These are phyloP conservation scores for Penicillium hesseltinei DNA, from an alignment of 2,329 filamentous ascomycete genomes.

Conservation along the genomic window DNA sequence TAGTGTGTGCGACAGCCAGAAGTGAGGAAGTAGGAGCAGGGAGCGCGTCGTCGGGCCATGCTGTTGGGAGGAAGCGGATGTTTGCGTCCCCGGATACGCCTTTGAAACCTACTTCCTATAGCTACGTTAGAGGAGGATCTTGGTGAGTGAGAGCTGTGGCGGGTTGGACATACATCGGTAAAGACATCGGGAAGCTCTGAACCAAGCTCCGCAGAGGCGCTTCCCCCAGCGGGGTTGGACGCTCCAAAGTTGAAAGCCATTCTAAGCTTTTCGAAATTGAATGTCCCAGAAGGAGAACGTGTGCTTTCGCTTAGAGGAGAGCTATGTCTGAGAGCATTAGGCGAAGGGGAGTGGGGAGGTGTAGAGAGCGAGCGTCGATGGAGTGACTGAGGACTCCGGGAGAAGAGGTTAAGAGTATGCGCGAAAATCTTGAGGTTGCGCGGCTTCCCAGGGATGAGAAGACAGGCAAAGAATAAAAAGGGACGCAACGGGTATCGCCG, in stretches of 20 bases:
- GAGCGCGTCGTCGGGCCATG: conserved; percentile 68
- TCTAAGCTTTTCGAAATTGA: conserved; percentile 33
- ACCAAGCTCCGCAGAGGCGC: conserved; percentile 51
- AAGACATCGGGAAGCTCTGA: conserved; percentile 73
- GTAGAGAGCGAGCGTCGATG: conserved; percentile 45
- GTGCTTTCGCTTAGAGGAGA: conserved; percentile 36
- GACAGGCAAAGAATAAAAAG: conserved; percentile 12
- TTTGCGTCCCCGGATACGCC: conserved; percentile 77
- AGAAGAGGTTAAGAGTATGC: conserved; percentile 42
- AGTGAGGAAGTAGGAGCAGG: conserved; percentile 78
- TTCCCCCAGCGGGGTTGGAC: conserved; percentile 44
- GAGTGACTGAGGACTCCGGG: conserved; percentile 44
- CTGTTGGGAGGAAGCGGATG: conserved; percentile 70
- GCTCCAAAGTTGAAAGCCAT: conserved; percentile 65
- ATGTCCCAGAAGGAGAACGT: conserved; percentile 40
- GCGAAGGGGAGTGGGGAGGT: conserved; percentile 33
- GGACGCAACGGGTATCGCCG: conserved; percentile 10
- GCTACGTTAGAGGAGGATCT: conserved; percentile 9
- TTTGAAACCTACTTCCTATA: conserved; percentile 75
- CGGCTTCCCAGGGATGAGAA: conserved; percentile 27
- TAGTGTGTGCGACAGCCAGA: conserved; percentile 74
- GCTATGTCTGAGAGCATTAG: conserved; percentile 40
- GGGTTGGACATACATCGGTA: conserved; percentile 64
- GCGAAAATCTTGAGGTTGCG: conserved; percentile 44
- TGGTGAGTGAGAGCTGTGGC: background rate